A percentile compares a stretch with the other conserved stretches of the same genome.
These are phyloP conservation scores for Phytophthora pisi DNA, from an alignment of 352 stramenopile genomes.

Conservation along the genomic window DNA sequence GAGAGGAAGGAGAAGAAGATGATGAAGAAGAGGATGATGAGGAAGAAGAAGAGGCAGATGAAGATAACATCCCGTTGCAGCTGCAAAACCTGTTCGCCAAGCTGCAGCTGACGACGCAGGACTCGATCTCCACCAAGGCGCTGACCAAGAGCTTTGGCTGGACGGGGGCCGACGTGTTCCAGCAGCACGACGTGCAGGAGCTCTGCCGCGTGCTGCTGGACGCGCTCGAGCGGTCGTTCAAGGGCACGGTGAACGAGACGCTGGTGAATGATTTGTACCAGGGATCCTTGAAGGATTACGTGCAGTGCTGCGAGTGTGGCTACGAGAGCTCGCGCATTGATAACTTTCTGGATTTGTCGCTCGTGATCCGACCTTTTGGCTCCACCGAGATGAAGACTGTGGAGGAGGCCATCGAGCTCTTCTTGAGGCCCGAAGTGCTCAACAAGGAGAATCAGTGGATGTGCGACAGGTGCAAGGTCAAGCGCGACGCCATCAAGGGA, in stretches of 20 bases:
- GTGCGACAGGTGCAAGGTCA: conserved; percentile 83
- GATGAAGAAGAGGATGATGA: conserved; percentile 24
- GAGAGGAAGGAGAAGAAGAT: conserved; percentile 12
- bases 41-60: conserved; percentile 60
- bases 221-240: conserved; percentile 88
- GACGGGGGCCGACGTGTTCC: conserved; percentile 87
- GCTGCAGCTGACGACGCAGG: conserved; percentile 79
- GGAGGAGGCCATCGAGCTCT: conserved; percentile 89
- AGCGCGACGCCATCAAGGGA: conserved; percentile 90
- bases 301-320: conserved; percentile 84
- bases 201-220: conserved; percentile 92
- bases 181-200: conserved; percentile 94
- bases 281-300: conserved; percentile 88
- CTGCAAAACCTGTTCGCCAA: conserved; percentile 93
- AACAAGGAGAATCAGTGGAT: conserved; percentile 92
- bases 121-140: conserved; percentile 80
- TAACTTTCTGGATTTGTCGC: conserved; percentile 89
- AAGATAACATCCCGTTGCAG: conserved; percentile 88
- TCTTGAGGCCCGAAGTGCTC: conserved; percentile 84
- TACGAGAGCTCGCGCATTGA: conserved; percentile 88
- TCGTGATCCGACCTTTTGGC: conserved; percentile 90
- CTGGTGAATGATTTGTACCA: conserved; percentile 90
- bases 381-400: conserved; percentile 83
- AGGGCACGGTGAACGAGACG: conserved; percentile 85
- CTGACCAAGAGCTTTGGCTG: conserved; percentile 93